Evolutionary conservation across 805 yeast genomes (phyloP).

Genomic region (Cyberlindnera subsufficiens): DNA sequence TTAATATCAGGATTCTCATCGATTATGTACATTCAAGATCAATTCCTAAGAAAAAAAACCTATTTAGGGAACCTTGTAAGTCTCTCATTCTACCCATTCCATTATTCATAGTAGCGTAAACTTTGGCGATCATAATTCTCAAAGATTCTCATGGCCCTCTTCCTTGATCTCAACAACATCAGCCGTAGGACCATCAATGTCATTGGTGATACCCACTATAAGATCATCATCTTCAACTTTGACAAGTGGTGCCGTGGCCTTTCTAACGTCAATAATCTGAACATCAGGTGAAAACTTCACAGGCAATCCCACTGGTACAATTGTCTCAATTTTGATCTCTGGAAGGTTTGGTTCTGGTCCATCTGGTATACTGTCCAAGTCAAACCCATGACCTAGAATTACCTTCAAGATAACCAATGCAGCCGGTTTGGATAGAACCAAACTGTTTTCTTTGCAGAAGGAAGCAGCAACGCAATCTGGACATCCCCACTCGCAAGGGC

Average conservation of each 20-base stretch:
- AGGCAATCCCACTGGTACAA: constrained; percentile 44
- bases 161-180: too few species aligned
- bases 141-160: too few species aligned
- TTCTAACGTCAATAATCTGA: constrained; percentile 40
- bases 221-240: constrained; percentile 24
- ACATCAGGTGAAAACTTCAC: constrained; percentile 63
- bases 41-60: too few species aligned
- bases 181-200: too few species aligned
- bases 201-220: neutral
- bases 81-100: too few species aligned
- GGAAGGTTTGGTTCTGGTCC: constrained; percentile 83
- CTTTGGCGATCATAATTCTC: too few species aligned
- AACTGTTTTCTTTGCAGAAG: constrained; percentile 72
- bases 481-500: constrained; percentile 64
- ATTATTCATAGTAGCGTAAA: too few species aligned
- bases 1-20: too few species aligned
- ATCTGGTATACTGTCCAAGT: constrained; percentile 42
- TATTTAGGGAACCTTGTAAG: too few species aligned
- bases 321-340: constrained; percentile 59
- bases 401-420: constrained; percentile 62
- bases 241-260: constrained; percentile 13
- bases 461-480: constrained; percentile 84
- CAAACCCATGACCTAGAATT: constrained; percentile 50
- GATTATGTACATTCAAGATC: too few species aligned
- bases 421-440: constrained; percentile 85